Conservation (phyloP, 2,329 filamentous ascomycete species). For the Zopfia rhizophila region DNA sequence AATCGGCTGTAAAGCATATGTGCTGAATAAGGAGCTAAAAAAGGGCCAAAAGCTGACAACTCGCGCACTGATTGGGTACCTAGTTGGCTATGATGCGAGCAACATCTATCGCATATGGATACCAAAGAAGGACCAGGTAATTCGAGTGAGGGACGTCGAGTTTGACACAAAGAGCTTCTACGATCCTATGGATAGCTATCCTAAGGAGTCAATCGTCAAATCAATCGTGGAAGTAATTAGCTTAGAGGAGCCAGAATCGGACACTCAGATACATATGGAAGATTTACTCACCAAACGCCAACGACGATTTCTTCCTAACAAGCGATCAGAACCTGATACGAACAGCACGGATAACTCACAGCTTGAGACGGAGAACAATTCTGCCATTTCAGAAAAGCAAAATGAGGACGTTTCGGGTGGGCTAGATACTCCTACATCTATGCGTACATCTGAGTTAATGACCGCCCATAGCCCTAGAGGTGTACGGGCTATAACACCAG, state of each 20-base stretch:
- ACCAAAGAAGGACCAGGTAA: constrained; percentile 11
- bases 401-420: too few species aligned
- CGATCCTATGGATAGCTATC: neutral
- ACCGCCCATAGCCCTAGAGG: too few species aligned
- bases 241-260: constrained; percentile 4
- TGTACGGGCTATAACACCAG: too few species aligned
- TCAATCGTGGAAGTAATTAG: neutral
- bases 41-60: constrained; percentile 19
- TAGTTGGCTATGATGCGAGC: constrained; percentile 26
- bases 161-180: constrained; percentile 7
- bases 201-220: neutral
- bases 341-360: too few species aligned
- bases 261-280: constrained; percentile 3
- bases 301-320: too few species aligned
- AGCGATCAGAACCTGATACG: too few species aligned
- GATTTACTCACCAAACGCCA: constrained; percentile 1
- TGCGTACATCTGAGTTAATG: too few species aligned
- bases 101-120: constrained; percentile 29
- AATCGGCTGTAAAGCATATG: constrained; percentile 22
- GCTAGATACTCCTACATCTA: too few species aligned
- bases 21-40: constrained; percentile 15
- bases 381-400: too few species aligned
- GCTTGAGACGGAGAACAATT: too few species aligned
- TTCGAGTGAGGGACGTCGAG: constrained; percentile 14
- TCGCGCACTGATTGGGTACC: constrained; percentile 24